phyloP scores from a whole-genome alignment of 805 yeast species.

The Schwanniomyces pseudopolymorphus region DNA sequence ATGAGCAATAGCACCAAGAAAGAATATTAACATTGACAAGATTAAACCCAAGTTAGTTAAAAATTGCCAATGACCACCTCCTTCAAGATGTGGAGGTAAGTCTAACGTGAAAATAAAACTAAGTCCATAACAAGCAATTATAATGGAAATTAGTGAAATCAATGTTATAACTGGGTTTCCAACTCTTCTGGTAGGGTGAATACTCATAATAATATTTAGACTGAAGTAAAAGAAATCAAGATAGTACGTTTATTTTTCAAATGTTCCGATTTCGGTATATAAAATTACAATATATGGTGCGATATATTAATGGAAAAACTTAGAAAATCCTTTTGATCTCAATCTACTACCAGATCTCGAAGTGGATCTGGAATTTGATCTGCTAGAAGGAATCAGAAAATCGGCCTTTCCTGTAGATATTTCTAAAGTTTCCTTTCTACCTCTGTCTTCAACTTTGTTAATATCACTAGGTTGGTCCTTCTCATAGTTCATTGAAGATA shows the following conservation, averaged over 20 bases:
- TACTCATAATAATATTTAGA: background rate
- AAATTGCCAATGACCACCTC: constrained; percentile 72
- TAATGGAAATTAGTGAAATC: constrained; percentile 23
- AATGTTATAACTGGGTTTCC: constrained; percentile 29
- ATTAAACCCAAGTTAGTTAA: constrained; percentile 64
- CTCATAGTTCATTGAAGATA: constrained; percentile 6
- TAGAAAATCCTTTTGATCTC: constrained; percentile 12
- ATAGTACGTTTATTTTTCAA: background rate
- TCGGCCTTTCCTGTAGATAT: background rate
- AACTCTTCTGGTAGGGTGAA: constrained; percentile 15
- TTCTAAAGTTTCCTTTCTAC: constrained; percentile 9
- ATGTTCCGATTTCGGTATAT: background rate
- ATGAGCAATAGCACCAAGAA: constrained; percentile 39
- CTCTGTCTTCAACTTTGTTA: constrained; percentile 15
- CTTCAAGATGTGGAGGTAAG: constrained; percentile 49
- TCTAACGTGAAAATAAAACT: constrained; percentile 15
- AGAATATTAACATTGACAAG: constrained; percentile 44
- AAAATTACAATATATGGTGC: background rate
- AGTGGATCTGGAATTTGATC: constrained; percentile 19
- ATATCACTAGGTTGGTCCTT: background rate
- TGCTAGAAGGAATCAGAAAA: constrained; percentile 4
- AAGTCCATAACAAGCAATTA: constrained; percentile 30
- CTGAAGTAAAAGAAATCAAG: background rate
- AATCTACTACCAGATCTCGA: constrained; percentile 15
- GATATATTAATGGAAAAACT: constrained; percentile 5